These are phyloP conservation scores for Sugiyamaella neomexicana DNA, from an alignment of 1,139 yeast genomes.

Conservation along the genomic window DNA sequence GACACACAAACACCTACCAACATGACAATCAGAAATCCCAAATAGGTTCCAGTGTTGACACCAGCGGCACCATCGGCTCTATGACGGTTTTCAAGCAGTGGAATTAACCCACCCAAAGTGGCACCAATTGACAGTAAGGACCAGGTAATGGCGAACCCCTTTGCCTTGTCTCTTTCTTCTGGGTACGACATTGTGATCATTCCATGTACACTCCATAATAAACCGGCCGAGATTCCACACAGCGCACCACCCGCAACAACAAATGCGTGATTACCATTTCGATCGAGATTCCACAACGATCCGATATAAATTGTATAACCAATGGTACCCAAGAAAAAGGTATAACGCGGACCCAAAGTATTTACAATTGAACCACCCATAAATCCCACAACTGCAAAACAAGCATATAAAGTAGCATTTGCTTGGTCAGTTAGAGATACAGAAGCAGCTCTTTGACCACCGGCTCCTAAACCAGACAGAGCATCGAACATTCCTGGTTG, in stretches of 20 bases:
- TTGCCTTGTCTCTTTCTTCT: conserved; percentile 24
- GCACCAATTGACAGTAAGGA: conserved; percentile 27
- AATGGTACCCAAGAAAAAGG: conserved; percentile 25
- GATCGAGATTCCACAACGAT: conserved; percentile 25
- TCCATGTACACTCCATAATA: conserved; percentile 29
- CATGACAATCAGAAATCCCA: conserved; percentile 28
- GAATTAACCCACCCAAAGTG: conserved; percentile 26
- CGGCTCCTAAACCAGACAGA: conserved; percentile 27
- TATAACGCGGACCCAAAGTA: conserved; percentile 23
- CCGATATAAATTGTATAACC: conserved; percentile 28
- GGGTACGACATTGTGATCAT: conserved; percentile 28
- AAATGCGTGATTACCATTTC: conserved; percentile 24
- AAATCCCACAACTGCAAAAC: conserved; percentile 25
- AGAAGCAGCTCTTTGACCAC: conserved; percentile 23
- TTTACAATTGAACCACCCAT: conserved; percentile 27
- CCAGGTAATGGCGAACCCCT: conserved; percentile 25
- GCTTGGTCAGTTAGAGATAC: conserved; percentile 25
- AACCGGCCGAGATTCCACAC: conserved; percentile 28
- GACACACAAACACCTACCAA: conserved; percentile 22
- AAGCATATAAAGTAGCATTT: conserved; percentile 25
- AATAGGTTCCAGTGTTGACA: conserved; percentile 26
- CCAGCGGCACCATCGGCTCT: conserved; percentile 22
- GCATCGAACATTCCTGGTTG: conserved; percentile 30
- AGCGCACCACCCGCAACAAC: conserved; percentile 27
- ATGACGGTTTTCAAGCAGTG: conserved; percentile 24